phyloP scores from a whole-genome alignment of 2,329 filamentous ascomycete genomes.

The Pezicula radicicola region DNA sequence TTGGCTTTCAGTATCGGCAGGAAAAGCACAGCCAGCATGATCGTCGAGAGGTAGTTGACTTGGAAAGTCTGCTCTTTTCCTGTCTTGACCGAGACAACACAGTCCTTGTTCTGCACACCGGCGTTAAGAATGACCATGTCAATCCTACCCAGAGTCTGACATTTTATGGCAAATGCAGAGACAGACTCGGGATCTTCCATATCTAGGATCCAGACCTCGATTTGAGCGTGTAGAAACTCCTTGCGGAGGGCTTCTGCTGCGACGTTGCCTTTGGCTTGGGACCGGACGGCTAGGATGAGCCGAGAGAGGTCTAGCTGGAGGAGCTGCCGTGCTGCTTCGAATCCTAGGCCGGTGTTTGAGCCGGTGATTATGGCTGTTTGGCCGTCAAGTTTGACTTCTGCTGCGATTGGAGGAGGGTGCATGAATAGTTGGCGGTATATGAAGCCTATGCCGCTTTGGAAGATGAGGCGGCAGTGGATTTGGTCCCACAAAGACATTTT shows the following conservation, averaged over 20 bases:
- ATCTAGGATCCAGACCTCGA: conserved; percentile 6
- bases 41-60: conserved; percentile 35
- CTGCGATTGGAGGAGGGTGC: conserved; percentile 1
- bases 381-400: conserved; percentile 8
- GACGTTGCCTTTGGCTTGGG: conserved; percentile 36
- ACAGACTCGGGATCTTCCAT: conserved; percentile 5
- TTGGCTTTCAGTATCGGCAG: conserved; percentile 28
- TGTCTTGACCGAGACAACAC: neutral
- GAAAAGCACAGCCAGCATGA: conserved; percentile 29
- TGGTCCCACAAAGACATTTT: neutral
- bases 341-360: conserved; percentile 35
- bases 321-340: conserved; percentile 32
- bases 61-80: conserved; percentile 37
- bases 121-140: conserved; percentile 5
- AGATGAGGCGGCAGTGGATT: neutral
- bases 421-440: conserved; percentile 2
- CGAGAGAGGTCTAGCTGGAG: conserved; percentile 25
- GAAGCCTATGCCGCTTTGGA: neutral
- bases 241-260: conserved; percentile 32
- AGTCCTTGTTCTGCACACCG: conserved; percentile 1
- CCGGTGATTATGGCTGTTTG: conserved; percentile 35
- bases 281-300: conserved; percentile 35
- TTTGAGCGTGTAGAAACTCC: conserved; percentile 2
- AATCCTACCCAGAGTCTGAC: conserved; percentile 1
- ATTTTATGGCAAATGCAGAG: neutral